phyloP scores from a whole-genome alignment of 106 monocot genomes.

The Dendrobium chrysotoxum region DNA sequence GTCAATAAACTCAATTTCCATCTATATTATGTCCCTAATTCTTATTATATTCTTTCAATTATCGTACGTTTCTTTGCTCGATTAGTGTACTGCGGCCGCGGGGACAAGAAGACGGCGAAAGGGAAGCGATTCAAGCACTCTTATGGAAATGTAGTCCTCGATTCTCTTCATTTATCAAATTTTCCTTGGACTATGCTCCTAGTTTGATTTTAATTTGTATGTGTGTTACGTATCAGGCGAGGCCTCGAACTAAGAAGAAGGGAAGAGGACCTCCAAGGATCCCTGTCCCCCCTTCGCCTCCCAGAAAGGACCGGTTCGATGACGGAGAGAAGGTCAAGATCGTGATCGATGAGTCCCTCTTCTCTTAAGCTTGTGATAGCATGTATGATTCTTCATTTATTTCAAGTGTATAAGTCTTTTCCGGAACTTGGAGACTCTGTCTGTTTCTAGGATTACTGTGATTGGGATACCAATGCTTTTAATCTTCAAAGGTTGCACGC shows the following conservation, averaged over 20 bases:
- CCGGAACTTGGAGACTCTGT: not conserved
- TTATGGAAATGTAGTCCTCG: slow-evolving; percentile 73
- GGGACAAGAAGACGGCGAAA: slow-evolving; percentile 90
- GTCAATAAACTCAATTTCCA: not conserved
- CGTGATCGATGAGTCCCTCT: slow-evolving; percentile 59
- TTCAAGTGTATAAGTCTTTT: not conserved
- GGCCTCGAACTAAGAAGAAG: slow-evolving; percentile 86
- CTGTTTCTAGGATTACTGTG: not conserved
- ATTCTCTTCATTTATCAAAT: not conserved
- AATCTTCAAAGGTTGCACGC: not conserved
- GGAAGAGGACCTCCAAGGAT: slow-evolving; percentile 76
- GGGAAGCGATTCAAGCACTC: slow-evolving; percentile 95
- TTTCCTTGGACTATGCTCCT: not conserved
- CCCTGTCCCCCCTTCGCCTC: slow-evolving; percentile 51
- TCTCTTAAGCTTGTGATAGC: slow-evolving; percentile 25
- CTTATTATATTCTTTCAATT: not conserved
- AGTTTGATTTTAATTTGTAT: not conserved
- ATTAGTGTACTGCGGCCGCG: slow-evolving; percentile 82
- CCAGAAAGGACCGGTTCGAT: slow-evolving; percentile 74
- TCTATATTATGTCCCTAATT: not conserved
- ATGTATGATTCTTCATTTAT: slow-evolving; percentile 1
- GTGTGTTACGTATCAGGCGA: slow-evolving; percentile 33
- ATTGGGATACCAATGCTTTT: not conserved
- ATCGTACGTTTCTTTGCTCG: not conserved
- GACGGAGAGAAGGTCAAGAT: slow-evolving; percentile 74